phyloP scores from a whole-genome alignment of 257 asterid species.

The Osmanthus fragrans region DNA sequence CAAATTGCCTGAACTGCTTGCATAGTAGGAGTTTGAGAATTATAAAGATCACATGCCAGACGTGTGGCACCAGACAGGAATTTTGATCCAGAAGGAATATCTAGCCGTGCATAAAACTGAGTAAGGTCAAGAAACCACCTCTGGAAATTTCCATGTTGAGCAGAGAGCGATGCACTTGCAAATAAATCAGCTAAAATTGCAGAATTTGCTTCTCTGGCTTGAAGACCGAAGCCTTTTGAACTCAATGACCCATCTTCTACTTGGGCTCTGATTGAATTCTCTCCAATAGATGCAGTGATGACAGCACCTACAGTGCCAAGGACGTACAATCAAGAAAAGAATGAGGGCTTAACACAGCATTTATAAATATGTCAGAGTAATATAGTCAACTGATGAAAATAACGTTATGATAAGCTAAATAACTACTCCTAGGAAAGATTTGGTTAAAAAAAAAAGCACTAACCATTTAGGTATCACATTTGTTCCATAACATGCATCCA shows the following conservation, averaged over 20 bases:
- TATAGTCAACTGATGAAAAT: slow-evolving; percentile 7
- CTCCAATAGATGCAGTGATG: slow-evolving; percentile 53
- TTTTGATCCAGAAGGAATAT: slow-evolving; percentile 64
- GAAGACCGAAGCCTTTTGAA: slow-evolving; percentile 32
- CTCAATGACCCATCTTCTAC: slow-evolving; percentile 27
- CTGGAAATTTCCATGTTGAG: slow-evolving; percentile 77
- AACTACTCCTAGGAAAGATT: not conserved
- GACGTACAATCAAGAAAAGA: not conserved
- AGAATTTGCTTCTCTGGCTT: slow-evolving; percentile 45
- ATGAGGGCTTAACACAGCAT: not conserved
- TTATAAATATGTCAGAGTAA: slow-evolving; percentile 8
- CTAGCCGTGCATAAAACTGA: slow-evolving; percentile 52
- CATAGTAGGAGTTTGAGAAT: slow-evolving; percentile 43
- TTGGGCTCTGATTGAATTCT: slow-evolving; percentile 43
- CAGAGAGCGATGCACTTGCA: slow-evolving; percentile 59
- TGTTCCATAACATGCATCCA: not conserved
- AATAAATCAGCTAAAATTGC: slow-evolving; percentile 60
- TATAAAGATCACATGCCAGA: slow-evolving; percentile 55
- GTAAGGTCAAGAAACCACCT: slow-evolving; percentile 66
- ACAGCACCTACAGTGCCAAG: slow-evolving; percentile 53
- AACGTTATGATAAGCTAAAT: not conserved
- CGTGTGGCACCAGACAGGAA: slow-evolving; percentile 52
- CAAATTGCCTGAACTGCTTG: slow-evolving; percentile 57
- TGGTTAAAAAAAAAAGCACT: slow-evolving; percentile 15
- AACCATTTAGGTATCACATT: not conserved